Conservation (phyloP, 768 basidiomycete genomes). For the Pulveroboletus sp. region DNA sequence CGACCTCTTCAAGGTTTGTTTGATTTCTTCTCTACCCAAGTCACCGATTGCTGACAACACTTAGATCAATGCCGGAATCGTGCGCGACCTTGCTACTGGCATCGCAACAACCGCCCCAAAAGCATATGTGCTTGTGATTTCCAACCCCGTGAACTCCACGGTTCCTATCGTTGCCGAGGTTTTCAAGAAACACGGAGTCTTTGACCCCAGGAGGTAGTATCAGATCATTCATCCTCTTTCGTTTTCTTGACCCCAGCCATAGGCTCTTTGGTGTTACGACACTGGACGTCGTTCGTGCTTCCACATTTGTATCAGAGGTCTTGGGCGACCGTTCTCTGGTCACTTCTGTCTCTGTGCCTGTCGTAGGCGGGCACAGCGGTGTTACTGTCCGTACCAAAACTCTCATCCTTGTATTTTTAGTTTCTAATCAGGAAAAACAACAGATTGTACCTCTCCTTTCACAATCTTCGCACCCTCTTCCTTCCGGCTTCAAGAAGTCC, state of each 20-base stretch:
- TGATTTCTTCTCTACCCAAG: neutral
- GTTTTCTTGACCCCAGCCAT: slow-evolving; percentile 4
- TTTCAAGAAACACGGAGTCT: slow-evolving; percentile 88
- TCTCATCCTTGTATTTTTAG: neutral
- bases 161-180: slow-evolving; percentile 96
- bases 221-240: neutral
- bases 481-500: slow-evolving; percentile 44
- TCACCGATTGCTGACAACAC: neutral
- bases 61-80: slow-evolving; percentile 97
- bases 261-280: slow-evolving; percentile 98
- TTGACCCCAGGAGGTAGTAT: slow-evolving; percentile 81
- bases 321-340: slow-evolving; percentile 60
- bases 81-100: slow-evolving; percentile 86
- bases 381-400: slow-evolving; percentile 55
- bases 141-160: slow-evolving; percentile 99
- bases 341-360: slow-evolving; percentile 69
- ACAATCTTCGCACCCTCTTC: slow-evolving; percentile 77
- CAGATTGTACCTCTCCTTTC: slow-evolving; percentile 93
- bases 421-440: slow-evolving; percentile 5
- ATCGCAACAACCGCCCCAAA: slow-evolving; percentile 82
- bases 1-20: slow-evolving; percentile 86
- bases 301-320: slow-evolving; percentile 87
- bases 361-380: slow-evolving; percentile 93
- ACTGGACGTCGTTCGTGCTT: slow-evolving; percentile 95
- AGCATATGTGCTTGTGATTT: slow-evolving; percentile 93